phyloP scores from a whole-genome alignment of 768 basidiomycete species.

The Mycena rebaudengoi region DNA sequence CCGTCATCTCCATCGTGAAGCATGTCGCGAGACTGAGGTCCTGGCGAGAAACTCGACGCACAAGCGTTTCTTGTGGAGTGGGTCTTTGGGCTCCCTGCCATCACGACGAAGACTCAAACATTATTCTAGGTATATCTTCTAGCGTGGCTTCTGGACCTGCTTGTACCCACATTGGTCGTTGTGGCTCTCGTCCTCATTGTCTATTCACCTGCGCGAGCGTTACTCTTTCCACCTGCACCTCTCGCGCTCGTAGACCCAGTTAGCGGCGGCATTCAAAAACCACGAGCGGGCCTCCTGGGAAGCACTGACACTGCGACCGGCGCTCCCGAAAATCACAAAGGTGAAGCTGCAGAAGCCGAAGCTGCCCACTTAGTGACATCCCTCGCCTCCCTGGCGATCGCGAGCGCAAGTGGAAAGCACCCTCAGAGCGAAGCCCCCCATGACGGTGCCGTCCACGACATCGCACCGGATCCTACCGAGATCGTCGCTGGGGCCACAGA shows the following conservation, averaged over 20 bases:
- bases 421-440: constrained; percentile 20
- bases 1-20: constrained; percentile 32
- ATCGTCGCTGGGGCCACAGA: constrained; percentile 33
- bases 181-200: constrained; percentile 46
- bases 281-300: constrained; percentile 40
- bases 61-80: constrained; percentile 38
- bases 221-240: constrained; percentile 47
- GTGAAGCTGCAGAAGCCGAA: constrained; percentile 50
- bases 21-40: constrained; percentile 48
- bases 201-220: constrained; percentile 40
- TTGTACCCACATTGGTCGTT: constrained; percentile 42
- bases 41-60: constrained; percentile 49
- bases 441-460: constrained; percentile 23
- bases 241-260: constrained; percentile 39
- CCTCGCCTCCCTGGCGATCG: constrained; percentile 40
- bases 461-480: constrained; percentile 39
- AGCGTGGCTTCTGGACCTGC: constrained; percentile 46
- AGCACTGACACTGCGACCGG: constrained; percentile 42
- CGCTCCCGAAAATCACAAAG: constrained; percentile 43
- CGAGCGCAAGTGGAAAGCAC: constrained; percentile 37
- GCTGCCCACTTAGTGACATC: constrained; percentile 44
- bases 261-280: constrained; percentile 43
- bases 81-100: neutral
- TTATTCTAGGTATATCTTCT: constrained; percentile 37
- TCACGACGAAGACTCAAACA: constrained; percentile 4